Percentiles rank a stretch among this genome's conserved stretches.
These are phyloP conservation scores for Coemansia sp. DNA, from an alignment of 192 early-diverging fungal genomes.

Conservation along the genomic window DNA sequence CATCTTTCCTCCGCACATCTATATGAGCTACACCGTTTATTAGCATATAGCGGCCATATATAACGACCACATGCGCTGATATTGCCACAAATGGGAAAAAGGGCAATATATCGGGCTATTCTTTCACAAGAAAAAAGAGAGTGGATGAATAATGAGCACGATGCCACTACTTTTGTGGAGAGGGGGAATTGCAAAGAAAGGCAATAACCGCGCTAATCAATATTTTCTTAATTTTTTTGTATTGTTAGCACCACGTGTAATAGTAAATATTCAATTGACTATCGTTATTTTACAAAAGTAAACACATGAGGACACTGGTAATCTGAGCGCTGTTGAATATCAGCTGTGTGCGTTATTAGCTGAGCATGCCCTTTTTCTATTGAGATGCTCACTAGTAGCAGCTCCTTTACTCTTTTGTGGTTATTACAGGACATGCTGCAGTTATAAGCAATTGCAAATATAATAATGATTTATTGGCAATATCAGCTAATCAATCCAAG, in stretches of 20 bases:
- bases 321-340: too few species aligned
- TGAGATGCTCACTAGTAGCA: not conserved
- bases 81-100: not conserved
- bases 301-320: too few species aligned
- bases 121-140: not conserved
- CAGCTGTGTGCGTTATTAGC: not conserved
- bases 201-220: too few species aligned
- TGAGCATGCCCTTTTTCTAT: not conserved
- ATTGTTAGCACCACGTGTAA: too few species aligned
- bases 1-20: not conserved
- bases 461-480: not conserved
- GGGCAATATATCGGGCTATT: not conserved
- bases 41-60: not conserved
- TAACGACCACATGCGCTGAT: not conserved
- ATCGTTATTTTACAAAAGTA: too few species aligned
- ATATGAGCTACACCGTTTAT: not conserved
- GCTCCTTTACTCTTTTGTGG: not conserved
- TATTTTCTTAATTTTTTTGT: too few species aligned
- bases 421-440: not conserved
- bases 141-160: not conserved
- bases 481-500: conserved; percentile 18
- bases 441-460: not conserved
- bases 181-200: too few species aligned
- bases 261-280: too few species aligned
- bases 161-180: too few species aligned